Conservation (phyloP, 2,329 filamentous ascomycete genomes). For the Apiospora marii region DNA sequence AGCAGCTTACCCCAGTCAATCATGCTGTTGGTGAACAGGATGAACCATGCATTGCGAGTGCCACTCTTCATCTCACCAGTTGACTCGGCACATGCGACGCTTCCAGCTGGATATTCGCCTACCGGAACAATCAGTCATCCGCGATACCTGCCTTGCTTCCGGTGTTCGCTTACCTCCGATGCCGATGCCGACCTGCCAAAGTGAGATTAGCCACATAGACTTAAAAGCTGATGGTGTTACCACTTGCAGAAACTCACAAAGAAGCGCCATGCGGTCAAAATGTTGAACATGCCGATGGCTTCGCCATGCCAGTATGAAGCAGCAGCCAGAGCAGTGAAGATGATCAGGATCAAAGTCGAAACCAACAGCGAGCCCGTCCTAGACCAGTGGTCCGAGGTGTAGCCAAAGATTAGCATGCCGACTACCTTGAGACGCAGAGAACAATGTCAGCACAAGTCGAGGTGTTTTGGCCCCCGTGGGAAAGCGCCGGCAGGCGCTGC, state of each 20-base stretch:
- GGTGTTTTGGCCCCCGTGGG: neutral
- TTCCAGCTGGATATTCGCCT: constrained; percentile 82
- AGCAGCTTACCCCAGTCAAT: constrained; percentile 69
- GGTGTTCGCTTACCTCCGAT: constrained; percentile 66
- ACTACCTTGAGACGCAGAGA: constrained; percentile 58
- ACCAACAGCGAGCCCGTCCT: constrained; percentile 82
- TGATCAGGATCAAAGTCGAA: constrained; percentile 82
- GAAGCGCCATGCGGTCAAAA: constrained; percentile 84
- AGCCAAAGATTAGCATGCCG: constrained; percentile 83
- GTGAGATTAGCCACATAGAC: constrained; percentile 26
- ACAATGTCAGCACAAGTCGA: neutral
- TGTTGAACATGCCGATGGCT: constrained; percentile 75
- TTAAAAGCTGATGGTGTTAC: neutral
- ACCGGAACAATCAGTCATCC: constrained; percentile 28
- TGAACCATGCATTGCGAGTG: constrained; percentile 89
- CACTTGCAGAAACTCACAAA: constrained; percentile 60
- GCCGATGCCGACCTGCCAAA: constrained; percentile 66
- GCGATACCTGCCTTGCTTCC: neutral
- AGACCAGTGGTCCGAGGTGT: constrained; percentile 83
- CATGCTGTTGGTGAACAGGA: constrained; percentile 87
- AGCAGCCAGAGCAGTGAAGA: constrained; percentile 83
- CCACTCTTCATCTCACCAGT: constrained; percentile 83
- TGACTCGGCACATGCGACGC: constrained; percentile 83
- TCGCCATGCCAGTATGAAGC: constrained; percentile 79
- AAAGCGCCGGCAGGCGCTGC: neutral